A percentile compares a stretch with the other conserved stretches of the same genome.
Conservation (phyloP, 1,284 basidiomycete species). For the Boletellus deceptivus region DNA sequence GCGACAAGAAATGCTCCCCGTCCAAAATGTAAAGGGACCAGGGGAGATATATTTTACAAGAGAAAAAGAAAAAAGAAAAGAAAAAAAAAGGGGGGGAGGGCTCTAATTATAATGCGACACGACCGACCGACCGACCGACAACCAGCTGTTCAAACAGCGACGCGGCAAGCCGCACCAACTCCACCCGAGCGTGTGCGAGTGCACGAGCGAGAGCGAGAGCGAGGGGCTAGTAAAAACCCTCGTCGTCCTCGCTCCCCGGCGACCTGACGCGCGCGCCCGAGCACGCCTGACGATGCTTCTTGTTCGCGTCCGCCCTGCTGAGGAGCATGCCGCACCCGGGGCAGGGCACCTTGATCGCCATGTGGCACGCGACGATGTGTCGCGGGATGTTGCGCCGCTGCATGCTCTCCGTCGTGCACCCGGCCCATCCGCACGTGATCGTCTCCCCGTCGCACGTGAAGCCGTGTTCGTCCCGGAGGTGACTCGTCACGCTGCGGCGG, state of each 20-base stretch:
- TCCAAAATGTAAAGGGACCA: too few relatives aligned
- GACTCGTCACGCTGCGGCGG: conserved; percentile 18
- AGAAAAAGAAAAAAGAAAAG: too few relatives aligned
- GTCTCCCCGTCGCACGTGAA: conserved; percentile 22
- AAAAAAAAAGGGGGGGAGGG: too few relatives aligned
- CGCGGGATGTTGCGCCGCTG: conserved; percentile 30
- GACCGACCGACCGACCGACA: too few relatives aligned
- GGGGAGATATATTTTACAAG: too few relatives aligned
- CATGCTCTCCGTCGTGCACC: conserved; percentile 13
- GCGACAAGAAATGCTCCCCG: too few relatives aligned
- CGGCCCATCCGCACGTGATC: conserved; percentile 19
- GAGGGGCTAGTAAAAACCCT: conserved; percentile 6
- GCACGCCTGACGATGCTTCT: conserved; percentile 22
- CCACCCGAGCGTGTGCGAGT: conserved; percentile 1
- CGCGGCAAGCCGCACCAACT: conserved; percentile 5
- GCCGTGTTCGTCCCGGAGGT: conserved; percentile 22
- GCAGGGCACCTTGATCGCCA: conserved; percentile 25
- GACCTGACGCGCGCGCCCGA: background rate
- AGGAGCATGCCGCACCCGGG: conserved; percentile 16
- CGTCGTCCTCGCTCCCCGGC: conserved; percentile 1
- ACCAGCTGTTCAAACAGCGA: too few relatives aligned
- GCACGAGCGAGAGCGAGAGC: too few relatives aligned
- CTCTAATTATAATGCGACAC: too few relatives aligned
- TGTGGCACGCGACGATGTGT: conserved; percentile 26
- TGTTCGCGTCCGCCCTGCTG: conserved; percentile 28